A percentile compares a stretch with the other conserved stretches of the same genome.
Evolutionary conservation across 2,329 filamentous ascomycete genomes (phyloP).

Genomic region (Nothophoma quercina): DNA sequence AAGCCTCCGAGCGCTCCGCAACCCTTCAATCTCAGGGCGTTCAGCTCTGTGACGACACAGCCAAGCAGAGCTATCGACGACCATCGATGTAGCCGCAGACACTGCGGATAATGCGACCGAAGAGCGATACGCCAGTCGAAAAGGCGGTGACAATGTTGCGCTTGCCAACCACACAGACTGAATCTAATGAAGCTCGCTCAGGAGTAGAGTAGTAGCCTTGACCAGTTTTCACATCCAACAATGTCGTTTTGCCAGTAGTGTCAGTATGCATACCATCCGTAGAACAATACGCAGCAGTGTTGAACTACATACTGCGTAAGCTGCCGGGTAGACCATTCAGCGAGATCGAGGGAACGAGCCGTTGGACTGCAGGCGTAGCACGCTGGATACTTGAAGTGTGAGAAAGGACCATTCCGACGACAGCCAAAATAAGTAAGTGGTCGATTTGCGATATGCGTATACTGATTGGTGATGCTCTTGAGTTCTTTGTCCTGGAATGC

Average conservation of each 20-base stretch:
- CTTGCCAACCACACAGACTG: neutral
- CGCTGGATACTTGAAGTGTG: neutral
- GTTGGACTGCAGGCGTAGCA: neutral
- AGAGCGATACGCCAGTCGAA: neutral
- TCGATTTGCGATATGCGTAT: too few relatives aligned
- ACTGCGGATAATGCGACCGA: neutral
- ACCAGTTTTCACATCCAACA: neutral
- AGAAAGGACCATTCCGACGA: neutral
- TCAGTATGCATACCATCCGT: neutral
- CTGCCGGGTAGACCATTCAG: too few relatives aligned
- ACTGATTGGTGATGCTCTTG: too few relatives aligned
- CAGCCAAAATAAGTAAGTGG: too few relatives aligned
- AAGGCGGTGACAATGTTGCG: neutral
- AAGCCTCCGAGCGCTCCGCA: neutral
- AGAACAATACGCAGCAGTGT: neutral
- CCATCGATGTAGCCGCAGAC: neutral
- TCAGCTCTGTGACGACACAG: neutral
- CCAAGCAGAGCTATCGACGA: neutral
- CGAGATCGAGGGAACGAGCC: neutral
- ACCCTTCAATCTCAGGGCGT: constrained; percentile 4
- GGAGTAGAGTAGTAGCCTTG: neutral
- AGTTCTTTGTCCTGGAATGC: too few relatives aligned
- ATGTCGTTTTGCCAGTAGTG: neutral
- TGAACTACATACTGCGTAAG: too few relatives aligned
- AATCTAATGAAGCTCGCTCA: neutral